These are phyloP conservation scores for Stygiomarasmius scandens DNA, from an alignment of 1,284 basidiomycete genomes.

Conservation along the genomic window DNA sequence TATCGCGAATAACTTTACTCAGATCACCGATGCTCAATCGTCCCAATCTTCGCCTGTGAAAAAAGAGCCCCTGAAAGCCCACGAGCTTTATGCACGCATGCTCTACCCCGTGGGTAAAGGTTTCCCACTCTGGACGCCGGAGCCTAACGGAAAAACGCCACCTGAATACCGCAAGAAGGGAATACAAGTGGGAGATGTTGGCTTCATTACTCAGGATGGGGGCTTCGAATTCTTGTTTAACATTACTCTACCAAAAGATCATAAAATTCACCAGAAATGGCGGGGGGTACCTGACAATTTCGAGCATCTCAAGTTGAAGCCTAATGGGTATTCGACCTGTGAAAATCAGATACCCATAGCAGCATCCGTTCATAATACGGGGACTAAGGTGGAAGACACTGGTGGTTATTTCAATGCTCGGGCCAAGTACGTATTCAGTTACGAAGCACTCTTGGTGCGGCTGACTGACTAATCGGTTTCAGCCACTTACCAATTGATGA, in stretches of 20 bases:
- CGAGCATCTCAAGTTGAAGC: slow-evolving; percentile 11
- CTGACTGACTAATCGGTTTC: neutral
- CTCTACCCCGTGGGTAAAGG: slow-evolving; percentile 23
- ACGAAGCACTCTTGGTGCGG: too few species aligned
- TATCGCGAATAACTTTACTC: too few species aligned
- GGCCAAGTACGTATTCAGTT: neutral
- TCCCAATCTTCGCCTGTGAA: too few species aligned
- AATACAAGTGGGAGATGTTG: slow-evolving; percentile 32
- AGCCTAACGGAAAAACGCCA: slow-evolving; percentile 23
- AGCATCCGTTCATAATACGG: neutral
- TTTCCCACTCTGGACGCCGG: slow-evolving; percentile 35
- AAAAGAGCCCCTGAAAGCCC: too few species aligned
- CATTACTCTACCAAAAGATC: slow-evolving; percentile 25
- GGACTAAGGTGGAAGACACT: neutral
- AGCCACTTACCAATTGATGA: neutral
- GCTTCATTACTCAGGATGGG: slow-evolving; percentile 30
- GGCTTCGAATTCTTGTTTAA: slow-evolving; percentile 39
- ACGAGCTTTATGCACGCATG: slow-evolving; percentile 1
- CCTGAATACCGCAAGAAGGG: slow-evolving; percentile 26
- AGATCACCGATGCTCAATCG: too few species aligned
- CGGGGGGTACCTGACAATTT: slow-evolving; percentile 24
- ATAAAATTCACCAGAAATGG: slow-evolving; percentile 21
- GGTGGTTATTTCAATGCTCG: neutral
- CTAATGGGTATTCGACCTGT: slow-evolving; percentile 14
- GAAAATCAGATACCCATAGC: slow-evolving; percentile 11